Evolutionary conservation across 1,284 basidiomycete genomes (phyloP), one percentile per base, ranked within the genome.

Genomic region (Austropuccinia psidii): DNA sequence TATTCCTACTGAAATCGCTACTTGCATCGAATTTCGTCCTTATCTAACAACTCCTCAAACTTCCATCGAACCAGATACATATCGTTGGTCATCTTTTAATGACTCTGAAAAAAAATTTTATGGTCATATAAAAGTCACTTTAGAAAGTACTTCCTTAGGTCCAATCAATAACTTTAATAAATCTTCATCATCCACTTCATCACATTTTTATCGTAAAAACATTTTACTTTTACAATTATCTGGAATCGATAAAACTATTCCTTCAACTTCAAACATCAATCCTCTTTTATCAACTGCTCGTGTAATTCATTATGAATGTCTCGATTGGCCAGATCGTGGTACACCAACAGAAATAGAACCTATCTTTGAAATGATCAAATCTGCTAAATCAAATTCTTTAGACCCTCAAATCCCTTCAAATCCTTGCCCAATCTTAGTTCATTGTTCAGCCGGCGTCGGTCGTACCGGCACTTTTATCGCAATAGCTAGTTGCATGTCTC

Each of bases 291-390:
- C 24, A 13, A 29, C 1, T 24, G 24, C 73, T 77, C 1, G 70
- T 5, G 61, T 77, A 8, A 57, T 67, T 8, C 79, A 79, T 50
- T 69, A 79, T 41, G 78, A 79, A 65, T 79, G 77, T 54, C 65
- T 76, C 8, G 77, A 76, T 0, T 93, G 91, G 91, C 90, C 90
- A 19, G 91, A 93, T 80, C 88, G 90, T 76, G 89, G 90, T 50
- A 85, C 90, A 4, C 89, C 90, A 27, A 80, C 84, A 0, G 73
- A 64, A 0, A 33, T 61, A 6, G 57, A 75, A 13, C 60, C 79
- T n/a, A 45, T 76, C 2, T 64, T 75, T n/a, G 76, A 79, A 15
- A 57, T 78, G 15, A 75, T 76, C 45, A 29, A 61, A 31, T 57
- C 60, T 4, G 74, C 58, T 19, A 67, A 76, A 78, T 80, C 74